A percentile compares a stretch with the other conserved stretches of the same genome.
phyloP scores from a whole-genome alignment of 768 basidiomycete genomes.

The Pholiota microspora region DNA sequence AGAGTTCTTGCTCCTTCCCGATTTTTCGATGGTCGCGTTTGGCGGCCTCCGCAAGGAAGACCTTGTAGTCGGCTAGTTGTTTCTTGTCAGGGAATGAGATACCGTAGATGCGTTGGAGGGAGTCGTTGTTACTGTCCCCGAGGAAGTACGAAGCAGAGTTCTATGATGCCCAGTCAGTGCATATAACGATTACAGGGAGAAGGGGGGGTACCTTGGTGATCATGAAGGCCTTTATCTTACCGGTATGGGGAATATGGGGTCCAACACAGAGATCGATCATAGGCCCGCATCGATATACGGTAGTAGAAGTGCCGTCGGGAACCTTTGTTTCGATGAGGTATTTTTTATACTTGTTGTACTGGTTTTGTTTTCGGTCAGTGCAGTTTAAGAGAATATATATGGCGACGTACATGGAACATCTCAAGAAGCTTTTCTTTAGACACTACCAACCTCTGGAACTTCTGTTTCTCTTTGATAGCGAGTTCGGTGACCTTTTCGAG shows the following conservation, averaged over 20 bases:
- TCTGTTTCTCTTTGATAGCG: slow-evolving; percentile 95
- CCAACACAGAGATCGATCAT: slow-evolving; percentile 98
- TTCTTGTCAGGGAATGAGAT: slow-evolving; percentile 99
- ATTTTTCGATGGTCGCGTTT: slow-evolving; percentile 97
- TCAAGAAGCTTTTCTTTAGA: slow-evolving; percentile 93
- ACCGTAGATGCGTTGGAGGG: slow-evolving; percentile 94
- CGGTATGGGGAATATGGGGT: slow-evolving; percentile 97
- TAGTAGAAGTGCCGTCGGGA: slow-evolving; percentile 93
- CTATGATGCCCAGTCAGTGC: slow-evolving; percentile 32
- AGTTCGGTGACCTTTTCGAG: slow-evolving; percentile 87
- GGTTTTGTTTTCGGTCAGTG: not conserved
- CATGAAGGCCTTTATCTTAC: slow-evolving; percentile 96
- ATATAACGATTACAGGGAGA: not conserved
- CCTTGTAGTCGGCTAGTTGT: slow-evolving; percentile 91
- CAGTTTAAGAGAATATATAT: not conserved
- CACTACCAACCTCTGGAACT: slow-evolving; percentile 91
- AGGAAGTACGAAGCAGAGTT: slow-evolving; percentile 99
- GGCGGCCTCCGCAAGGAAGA: slow-evolving; percentile 95
- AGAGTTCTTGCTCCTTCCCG: slow-evolving; percentile 96
- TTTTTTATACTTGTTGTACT: slow-evolving; percentile 99
- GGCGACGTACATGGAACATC: slow-evolving; percentile 82
- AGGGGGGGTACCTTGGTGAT: slow-evolving; percentile 74
- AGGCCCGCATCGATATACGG: slow-evolving; percentile 97
- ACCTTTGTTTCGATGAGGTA: slow-evolving; percentile 95
- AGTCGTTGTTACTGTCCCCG: slow-evolving; percentile 89